Percentiles rank a stretch among this genome's conserved stretches.
These are phyloP conservation scores for Allomyces javanicus DNA, from an alignment of 192 early-diverging fungal genomes.

Conservation along the genomic window DNA sequence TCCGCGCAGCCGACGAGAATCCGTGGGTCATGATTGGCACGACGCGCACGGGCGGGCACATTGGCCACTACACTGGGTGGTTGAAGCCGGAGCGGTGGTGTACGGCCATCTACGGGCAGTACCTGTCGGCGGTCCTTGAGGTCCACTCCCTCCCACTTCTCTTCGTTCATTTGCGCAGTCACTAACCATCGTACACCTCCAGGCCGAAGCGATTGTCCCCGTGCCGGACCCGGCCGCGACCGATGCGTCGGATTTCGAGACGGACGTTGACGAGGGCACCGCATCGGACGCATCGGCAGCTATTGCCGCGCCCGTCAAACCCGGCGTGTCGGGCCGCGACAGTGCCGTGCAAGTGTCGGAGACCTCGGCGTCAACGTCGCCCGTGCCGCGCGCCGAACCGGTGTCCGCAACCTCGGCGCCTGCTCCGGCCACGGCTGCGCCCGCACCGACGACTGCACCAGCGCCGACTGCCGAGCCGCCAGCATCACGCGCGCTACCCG, in stretches of 20 bases:
- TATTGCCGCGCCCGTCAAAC: neutral
- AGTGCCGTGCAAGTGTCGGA: neutral
- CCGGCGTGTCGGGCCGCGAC: neutral
- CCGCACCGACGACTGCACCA: neutral
- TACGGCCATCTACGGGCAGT: neutral
- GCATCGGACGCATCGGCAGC: neutral
- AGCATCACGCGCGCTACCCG: too few relatives aligned
- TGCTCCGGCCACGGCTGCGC: neutral
- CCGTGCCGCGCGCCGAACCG: too few relatives aligned
- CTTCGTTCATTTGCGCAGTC: neutral
- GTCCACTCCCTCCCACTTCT: neutral
- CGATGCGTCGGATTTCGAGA: too few relatives aligned
- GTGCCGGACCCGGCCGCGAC: too few relatives aligned
- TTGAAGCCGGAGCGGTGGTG: neutral
- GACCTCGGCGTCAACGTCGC: neutral
- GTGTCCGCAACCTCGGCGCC: too few relatives aligned
- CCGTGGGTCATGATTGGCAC: conserved; percentile 59
- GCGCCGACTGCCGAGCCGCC: neutral
- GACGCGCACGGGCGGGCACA: conserved; percentile 69
- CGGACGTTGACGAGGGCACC: neutral
- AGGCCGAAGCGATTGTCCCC: too few relatives aligned
- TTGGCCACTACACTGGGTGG: conserved; percentile 25
- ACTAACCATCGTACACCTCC: too few relatives aligned
- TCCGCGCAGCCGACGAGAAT: conserved; percentile 48
- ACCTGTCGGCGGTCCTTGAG: neutral